Evolutionary conservation across 2,329 filamentous ascomycete genomes (phyloP), one percentile per base, ranked within the genome.

Genomic region (Lachnellula subtilissima): DNA sequence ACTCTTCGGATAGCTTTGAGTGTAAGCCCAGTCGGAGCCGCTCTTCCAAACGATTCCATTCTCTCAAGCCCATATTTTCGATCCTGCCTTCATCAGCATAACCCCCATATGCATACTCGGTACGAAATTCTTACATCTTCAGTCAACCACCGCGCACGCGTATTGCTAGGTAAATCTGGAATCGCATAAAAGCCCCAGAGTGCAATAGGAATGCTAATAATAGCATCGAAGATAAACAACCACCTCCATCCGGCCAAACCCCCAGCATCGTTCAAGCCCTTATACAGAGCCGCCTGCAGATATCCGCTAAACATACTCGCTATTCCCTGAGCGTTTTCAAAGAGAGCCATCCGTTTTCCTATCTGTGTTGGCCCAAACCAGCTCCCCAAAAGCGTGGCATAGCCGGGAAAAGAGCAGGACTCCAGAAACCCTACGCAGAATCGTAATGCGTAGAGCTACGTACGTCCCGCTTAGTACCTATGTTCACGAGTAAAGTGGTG

Each of bases 351-450:
- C 22, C 54, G 19, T 28, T 53, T 53, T 12, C 17, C 45, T 14
- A 57, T 50, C n/a, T 57, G 22, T 8, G 15, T 49, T 15, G 42
- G 54, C 36, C 23, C 39, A 19, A 42, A 57, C 54, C 54, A 57
- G n/a, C 40, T 42, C 2, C 50, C 51, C 3, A 57, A 15, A 17
- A 57, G 45, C 2, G 54, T 28, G 6, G 37, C 37, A n/a, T 49
- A 49, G 23, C 50, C 51, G 3, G 54, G 54, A 28, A 49, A 57
- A 17, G 50, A 39, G 19, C 45, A 53, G 9, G 54, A 28, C 40
- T 54, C 52, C 4, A 54, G 39, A 51, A 57, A 32, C 0, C 74
- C 74, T 25, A 73, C 64, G 50, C 74, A 70, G 66, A 76, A 76
- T 6, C 74, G 72, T 8, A 75, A 53, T 53, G 50, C 54, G 25